Evolutionary conservation across 2,329 filamentous ascomycete genomes (phyloP).

Genomic region (Pseudogymnoascus sp.): DNA sequence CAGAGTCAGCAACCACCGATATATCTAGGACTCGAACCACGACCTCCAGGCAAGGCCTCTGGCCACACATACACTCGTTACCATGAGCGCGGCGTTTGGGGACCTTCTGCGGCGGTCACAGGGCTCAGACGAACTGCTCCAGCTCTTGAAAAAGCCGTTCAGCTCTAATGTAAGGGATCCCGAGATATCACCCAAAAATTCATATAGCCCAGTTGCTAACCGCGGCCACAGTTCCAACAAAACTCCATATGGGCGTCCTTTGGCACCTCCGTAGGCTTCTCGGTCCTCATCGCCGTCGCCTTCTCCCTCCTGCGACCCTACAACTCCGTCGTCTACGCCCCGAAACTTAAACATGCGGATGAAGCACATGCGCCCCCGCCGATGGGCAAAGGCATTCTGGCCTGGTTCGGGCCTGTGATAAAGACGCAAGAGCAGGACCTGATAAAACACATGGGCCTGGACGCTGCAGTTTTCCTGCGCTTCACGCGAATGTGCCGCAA

Average conservation of each 20-base stretch:
- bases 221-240: slow-evolving; percentile 23
- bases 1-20: not conserved
- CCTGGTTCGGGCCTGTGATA: slow-evolving; percentile 75
- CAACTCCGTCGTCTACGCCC: slow-evolving; percentile 87
- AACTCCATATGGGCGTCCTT: slow-evolving; percentile 70
- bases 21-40: not conserved
- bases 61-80: slow-evolving; percentile 7
- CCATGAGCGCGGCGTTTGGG: not conserved
- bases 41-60: not conserved
- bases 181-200: not conserved
- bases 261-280: slow-evolving; percentile 69
- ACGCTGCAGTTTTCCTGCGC: slow-evolving; percentile 83
- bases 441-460: slow-evolving; percentile 76
- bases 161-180: slow-evolving; percentile 16
- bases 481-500: slow-evolving; percentile 88
- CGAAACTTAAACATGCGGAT: slow-evolving; percentile 86
- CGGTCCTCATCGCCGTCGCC: slow-evolving; percentile 60
- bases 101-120: not conserved
- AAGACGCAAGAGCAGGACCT: slow-evolving; percentile 68
- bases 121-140: slow-evolving; percentile 20
- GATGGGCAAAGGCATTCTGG: slow-evolving; percentile 76
- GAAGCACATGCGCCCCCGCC: slow-evolving; percentile 81
- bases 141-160: slow-evolving; percentile 25
- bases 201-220: slow-evolving; percentile 12
- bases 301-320: slow-evolving; percentile 89